Percentiles rank a stretch among this genome's conserved stretches.
These are phyloP conservation scores for Polyplosphaeria fusca DNA, from an alignment of 495 filamentous ascomycete genomes.

Conservation along the genomic window DNA sequence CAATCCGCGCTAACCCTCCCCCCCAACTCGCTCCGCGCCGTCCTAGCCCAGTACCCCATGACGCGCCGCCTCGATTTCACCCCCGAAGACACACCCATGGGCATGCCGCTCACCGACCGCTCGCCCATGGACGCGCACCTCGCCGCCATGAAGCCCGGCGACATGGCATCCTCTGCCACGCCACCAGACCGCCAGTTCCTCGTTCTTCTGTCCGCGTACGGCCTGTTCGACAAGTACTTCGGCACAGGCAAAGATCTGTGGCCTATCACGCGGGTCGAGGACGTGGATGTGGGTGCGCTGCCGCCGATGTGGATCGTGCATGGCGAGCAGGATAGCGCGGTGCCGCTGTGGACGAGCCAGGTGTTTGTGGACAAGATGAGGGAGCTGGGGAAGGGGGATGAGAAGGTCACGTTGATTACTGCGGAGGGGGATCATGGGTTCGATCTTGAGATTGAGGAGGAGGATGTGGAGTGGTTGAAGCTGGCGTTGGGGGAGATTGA, in stretches of 20 bases:
- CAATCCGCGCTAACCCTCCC: constrained; percentile 4
- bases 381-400: background rate
- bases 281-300: background rate
- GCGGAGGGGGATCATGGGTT: constrained; percentile 8
- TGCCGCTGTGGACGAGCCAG: background rate
- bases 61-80: background rate
- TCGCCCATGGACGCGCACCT: background rate
- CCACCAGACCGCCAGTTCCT: background rate
- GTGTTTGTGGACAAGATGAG: constrained; percentile 5
- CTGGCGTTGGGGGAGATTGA: background rate
- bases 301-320: constrained; percentile 2
- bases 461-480: constrained; percentile 5
- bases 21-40: background rate
- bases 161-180: background rate
- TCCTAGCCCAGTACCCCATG: constrained; percentile 4
- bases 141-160: background rate
- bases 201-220: background rate
- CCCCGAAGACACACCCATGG: background rate
- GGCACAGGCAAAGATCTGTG: background rate
- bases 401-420: background rate
- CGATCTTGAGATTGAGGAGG: constrained; percentile 1
- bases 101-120: background rate
- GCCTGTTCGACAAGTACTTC: constrained; percentile 1
- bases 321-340: background rate
- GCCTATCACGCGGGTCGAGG: constrained; percentile 1